Conservation (phyloP, 1,284 basidiomycete species). For the Rhodotorula sp. region DNA sequence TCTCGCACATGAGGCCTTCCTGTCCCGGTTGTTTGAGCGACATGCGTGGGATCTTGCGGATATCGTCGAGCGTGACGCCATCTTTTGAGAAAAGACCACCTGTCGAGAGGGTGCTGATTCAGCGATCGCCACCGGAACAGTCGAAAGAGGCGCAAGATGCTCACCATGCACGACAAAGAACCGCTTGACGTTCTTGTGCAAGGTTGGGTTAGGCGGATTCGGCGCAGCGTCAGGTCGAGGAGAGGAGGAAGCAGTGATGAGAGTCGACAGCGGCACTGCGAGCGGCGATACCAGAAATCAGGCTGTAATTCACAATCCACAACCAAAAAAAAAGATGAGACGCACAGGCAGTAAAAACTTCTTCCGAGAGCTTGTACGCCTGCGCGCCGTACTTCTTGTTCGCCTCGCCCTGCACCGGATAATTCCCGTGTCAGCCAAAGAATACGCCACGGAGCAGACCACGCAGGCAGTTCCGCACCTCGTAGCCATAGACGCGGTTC, state of each 20-base stretch:
- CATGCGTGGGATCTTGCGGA: conserved; percentile 80
- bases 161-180: conserved; percentile 87
- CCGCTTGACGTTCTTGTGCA: conserved; percentile 79
- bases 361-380: conserved; percentile 77
- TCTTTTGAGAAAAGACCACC: conserved; percentile 92
- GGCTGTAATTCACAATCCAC: background rate
- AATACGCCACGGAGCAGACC: background rate
- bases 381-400: conserved; percentile 93
- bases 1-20: conserved; percentile 78
- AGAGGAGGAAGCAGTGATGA: conserved; percentile 69
- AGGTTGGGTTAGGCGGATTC: conserved; percentile 57
- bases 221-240: conserved; percentile 54
- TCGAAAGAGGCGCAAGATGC: background rate
- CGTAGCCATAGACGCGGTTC: conserved; percentile 22
- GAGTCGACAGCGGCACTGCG: conserved; percentile 82
- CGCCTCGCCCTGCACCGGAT: conserved; percentile 66
- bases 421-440: background rate
- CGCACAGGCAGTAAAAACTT: conserved; percentile 84
- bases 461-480: conserved; percentile 59
- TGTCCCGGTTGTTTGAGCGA: conserved; percentile 83
- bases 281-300: background rate
- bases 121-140: background rate
- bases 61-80: conserved; percentile 85
- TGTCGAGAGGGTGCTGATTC: background rate
- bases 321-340: conserved; percentile 18